Base-by-base conservation (phyloP, 208 protist genomes). In the Naegleria gruberi region DNA sequence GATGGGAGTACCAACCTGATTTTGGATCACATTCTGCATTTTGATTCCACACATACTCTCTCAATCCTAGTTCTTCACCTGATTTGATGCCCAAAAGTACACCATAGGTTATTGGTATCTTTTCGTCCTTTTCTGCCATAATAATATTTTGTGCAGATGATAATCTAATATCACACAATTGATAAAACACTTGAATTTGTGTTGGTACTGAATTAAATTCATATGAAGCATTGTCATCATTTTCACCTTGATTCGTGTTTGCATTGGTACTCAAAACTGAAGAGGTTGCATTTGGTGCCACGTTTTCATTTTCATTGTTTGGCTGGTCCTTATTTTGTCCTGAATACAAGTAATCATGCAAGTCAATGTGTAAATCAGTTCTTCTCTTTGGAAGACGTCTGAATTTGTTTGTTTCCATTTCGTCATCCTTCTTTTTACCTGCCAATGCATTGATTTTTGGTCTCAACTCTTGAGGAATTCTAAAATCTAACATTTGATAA, bases 401-500 rank as follows among this genome's bases (percentile, higher is more conserved):
- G 12, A 87, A 55, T 41, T 34, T 41, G n/a, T 87, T 55, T 34
- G 44, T 23, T 23, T 41, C 83, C 17, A 5, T 3, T 42, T 42
- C 19, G 23, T 87, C 43, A 30, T 65, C 51, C 42, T 87, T 41
- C 15, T 30, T 55, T 17, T n/a, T 41, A 55, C n/a, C 26, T 41
- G 44, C 19, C 12, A 87, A 51, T n/a, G 8, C 12, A 15, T 34
- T 46, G 1, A 42, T 30, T 55, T 87, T 87, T 55, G 41, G 6
- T 55, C n/a, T 46, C 12, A 55, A 55, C 23, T 87, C 83, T 37
- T 46, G 23, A 41, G 41, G 83, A 55, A 87, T 43, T 87, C 83
- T 87, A 55, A 87, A 87, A 51, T 87, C 43, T 55, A 87, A 51
- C 30, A 87, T 12, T 87, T 87, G 83, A 55, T 87, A 87, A 51